Conservation (phyloP, 345 rosid species). For the Erysimum cheiranthoides region DNA sequence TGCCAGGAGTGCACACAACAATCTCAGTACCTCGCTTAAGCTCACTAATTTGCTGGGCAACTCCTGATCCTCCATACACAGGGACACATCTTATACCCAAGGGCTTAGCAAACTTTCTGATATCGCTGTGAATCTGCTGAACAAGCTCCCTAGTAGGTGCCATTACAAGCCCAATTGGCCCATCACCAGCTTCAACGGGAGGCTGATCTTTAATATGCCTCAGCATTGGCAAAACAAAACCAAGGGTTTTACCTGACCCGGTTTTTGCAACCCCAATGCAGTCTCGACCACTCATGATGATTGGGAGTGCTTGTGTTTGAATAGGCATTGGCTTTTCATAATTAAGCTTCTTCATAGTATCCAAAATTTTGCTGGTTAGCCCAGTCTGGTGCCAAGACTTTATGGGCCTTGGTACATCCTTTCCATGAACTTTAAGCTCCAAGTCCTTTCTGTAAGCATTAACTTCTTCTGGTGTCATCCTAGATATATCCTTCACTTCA, state of each 20-base stretch:
- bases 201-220: constrained; percentile 99
- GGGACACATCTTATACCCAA: constrained; percentile 87
- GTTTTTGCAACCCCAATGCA: constrained; percentile 98
- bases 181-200: constrained; percentile 93
- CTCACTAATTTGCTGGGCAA: constrained; percentile 98
- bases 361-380: constrained; percentile 80
- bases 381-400: constrained; percentile 98
- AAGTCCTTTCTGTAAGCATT: constrained; percentile 77
- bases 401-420: constrained; percentile 89
- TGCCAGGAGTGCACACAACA: constrained; percentile 97
- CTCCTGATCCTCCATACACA: constrained; percentile 97
- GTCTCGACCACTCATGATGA: constrained; percentile 97
- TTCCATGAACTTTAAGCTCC: constrained; percentile 93
- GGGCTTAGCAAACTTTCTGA: constrained; percentile 77
- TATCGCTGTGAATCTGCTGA: constrained; percentile 95
- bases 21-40: constrained; percentile 93
- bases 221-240: constrained; percentile 96
- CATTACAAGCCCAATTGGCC: constrained; percentile 95
- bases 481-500: constrained; percentile 85
- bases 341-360: constrained; percentile 82
- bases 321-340: constrained; percentile 96
- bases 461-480: constrained; percentile 87
- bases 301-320: constrained; percentile 94
- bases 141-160: constrained; percentile 99
- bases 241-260: constrained; percentile 96